phyloP scores from a whole-genome alignment of 2,329 filamentous ascomycete species.

The Diplodia mutila region DNA sequence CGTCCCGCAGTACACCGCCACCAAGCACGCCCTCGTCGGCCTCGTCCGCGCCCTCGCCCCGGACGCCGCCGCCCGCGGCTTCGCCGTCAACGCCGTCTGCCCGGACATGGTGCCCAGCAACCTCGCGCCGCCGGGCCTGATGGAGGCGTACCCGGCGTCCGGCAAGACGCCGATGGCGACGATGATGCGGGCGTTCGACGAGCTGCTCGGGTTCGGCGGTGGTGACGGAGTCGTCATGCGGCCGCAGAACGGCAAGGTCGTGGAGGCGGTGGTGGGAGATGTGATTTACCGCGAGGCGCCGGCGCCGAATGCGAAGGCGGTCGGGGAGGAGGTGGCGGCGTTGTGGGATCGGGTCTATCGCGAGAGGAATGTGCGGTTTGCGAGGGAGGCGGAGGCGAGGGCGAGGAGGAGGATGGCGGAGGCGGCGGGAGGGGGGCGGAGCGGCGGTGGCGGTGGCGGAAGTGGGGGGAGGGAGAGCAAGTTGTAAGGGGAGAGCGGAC shows the following conservation, averaged over 20 bases:
- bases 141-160: conserved; percentile 34
- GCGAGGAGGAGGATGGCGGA: conserved; percentile 4
- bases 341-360: conserved; percentile 35
- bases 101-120: conserved; percentile 37
- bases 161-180: conserved; percentile 40
- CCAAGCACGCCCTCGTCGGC: conserved; percentile 43
- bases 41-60: conserved; percentile 36
- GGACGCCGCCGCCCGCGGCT: conserved; percentile 27
- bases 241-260: conserved; percentile 33
- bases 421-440: neutral
- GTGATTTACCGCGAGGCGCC: conserved; percentile 33
- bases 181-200: conserved; percentile 36
- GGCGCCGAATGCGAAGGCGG: conserved; percentile 29
- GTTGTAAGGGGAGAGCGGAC: neutral
- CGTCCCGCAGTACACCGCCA: conserved; percentile 41
- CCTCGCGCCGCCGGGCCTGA: conserved; percentile 36
- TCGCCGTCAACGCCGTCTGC: conserved; percentile 38
- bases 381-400: conserved; percentile 12
- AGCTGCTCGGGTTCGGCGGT: conserved; percentile 28
- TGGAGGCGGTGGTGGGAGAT: conserved; percentile 35
- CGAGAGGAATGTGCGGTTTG: conserved; percentile 35
- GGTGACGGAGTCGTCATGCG: neutral
- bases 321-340: conserved; percentile 25
- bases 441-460: neutral
- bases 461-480: neutral